Evolutionary conservation across 495 filamentous ascomycete species (phyloP), one percentile per base, ranked within the genome.

Genomic region (Opeltia flavorubescens): DNA sequence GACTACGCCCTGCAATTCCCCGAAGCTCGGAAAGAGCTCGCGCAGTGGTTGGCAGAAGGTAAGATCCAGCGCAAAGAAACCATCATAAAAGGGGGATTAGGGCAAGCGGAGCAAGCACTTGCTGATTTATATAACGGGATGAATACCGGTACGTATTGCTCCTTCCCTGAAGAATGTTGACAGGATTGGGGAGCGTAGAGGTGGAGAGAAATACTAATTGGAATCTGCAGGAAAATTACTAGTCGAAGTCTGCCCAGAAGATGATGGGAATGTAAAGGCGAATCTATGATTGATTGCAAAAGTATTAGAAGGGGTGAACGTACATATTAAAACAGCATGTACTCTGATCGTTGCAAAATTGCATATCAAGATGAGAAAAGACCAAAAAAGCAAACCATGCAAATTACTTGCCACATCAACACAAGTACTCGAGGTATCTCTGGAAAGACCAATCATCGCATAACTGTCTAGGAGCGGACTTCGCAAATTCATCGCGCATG

Each of bases 61-160:
- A 74, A 71, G 51, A 57, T 77, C 47, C 66, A 72, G 62, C 63
- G 71, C 30, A 75, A 74, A 55, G 72, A 76, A 46, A 68, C 71
- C 30, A 70, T 77, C 42, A 58, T 76, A 13, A 59, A 61, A 17
- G 74, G 72, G 8, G 71, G 72, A 4, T 50, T 77, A n/a, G 62
- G 62, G 49, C 58, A 66, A 7, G 66, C 70, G n/a, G 68, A 68
- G 15, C 56, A 72, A 54, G 68, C 60, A 9, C 55, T 75, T 42
- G 58, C 71, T 18, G 62, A 68, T 48, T 55, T 77, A 36, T 77
- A 70, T 52, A 57, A 62, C 15, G 73, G 73, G 39, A n/a, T 26
- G 0, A 44, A 44, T 15, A 44, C 41, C 18, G 41, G 41, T 44
- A 20, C 8, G 4, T 44, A 9, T 9, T 33, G 9, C 9, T 9